Conservation (phyloP, 1,139 yeast species). For the Hemisphaericaspora lyxosophila region DNA sequence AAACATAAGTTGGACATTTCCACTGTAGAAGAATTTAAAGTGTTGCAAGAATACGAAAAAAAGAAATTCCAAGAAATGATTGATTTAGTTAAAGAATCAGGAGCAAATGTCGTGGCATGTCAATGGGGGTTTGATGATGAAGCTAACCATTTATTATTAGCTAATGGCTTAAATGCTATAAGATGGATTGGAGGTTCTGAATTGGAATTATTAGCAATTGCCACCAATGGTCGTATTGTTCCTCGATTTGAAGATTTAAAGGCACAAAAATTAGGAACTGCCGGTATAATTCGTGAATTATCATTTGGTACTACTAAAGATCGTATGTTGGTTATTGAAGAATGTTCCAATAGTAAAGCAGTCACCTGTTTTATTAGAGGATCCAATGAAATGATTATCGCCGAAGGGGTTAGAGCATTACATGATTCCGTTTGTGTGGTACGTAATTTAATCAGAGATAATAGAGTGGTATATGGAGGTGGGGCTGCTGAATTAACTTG, state of each 20-base stretch:
- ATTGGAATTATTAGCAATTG: constrained; percentile 92
- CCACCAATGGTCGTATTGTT: constrained; percentile 95
- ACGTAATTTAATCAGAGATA: constrained; percentile 88
- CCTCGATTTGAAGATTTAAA: constrained; percentile 94
- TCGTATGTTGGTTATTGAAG: constrained; percentile 92
- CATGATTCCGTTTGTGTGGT: constrained; percentile 98
- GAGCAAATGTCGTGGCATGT: constrained; percentile 95
- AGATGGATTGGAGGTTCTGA: constrained; percentile 99
- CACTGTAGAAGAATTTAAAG: constrained; percentile 87
- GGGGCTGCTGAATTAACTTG: constrained; percentile 97
- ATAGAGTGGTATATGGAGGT: constrained; percentile 95
- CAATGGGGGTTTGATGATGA: constrained; percentile 99
- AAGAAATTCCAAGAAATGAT: constrained; percentile 92
- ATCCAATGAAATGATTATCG: constrained; percentile 95
- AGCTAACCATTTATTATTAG: constrained; percentile 88
- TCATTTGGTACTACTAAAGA: constrained; percentile 97
- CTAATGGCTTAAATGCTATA: constrained; percentile 89
- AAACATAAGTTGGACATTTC: constrained; percentile 95
- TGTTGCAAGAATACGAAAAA: constrained; percentile 87
- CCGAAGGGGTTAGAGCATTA: constrained; percentile 93
- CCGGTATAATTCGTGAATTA: constrained; percentile 81
- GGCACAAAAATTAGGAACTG: constrained; percentile 79
- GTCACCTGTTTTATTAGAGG: constrained; percentile 95
- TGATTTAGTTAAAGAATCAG: constrained; percentile 76
- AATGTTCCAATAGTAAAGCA: constrained; percentile 83